These are phyloP conservation scores for Taiwanofungus camphoratus DNA, from an alignment of 1,284 basidiomycete species.

Conservation along the genomic window DNA sequence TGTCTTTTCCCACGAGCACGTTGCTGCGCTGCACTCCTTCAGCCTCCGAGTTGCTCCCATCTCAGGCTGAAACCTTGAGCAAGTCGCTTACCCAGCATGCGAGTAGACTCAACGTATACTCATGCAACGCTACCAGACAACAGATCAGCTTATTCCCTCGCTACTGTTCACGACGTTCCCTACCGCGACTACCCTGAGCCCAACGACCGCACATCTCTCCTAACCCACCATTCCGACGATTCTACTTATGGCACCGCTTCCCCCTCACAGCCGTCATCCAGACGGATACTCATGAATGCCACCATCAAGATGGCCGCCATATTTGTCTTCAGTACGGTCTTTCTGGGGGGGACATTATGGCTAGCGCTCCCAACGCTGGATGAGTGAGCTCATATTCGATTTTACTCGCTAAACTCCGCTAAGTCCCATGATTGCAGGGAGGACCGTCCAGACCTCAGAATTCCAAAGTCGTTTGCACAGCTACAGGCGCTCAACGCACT, in stretches of 20 bases:
- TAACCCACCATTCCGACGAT: constrained; percentile 32
- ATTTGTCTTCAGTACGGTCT: constrained; percentile 62
- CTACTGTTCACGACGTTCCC: constrained; percentile 41
- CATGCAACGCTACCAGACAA: constrained; percentile 28
- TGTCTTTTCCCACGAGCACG: no score
- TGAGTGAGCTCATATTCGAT: constrained; percentile 44
- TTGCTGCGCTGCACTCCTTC: no score
- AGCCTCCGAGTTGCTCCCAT: no score
- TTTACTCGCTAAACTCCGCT: neutral
- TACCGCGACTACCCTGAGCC: constrained; percentile 8
- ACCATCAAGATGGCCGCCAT: constrained; percentile 78
- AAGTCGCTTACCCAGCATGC: no score
- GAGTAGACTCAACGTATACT: no score
- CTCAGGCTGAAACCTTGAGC: no score
- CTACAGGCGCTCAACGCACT: constrained; percentile 77
- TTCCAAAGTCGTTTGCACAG: constrained; percentile 81
- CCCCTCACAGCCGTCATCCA: constrained; percentile 37
- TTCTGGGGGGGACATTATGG: constrained; percentile 74
- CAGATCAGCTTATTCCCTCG: constrained; percentile 60
- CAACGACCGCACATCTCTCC: constrained; percentile 26
- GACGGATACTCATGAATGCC: constrained; percentile 63
- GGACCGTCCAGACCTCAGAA: constrained; percentile 68
- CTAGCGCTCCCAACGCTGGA: constrained; percentile 76
- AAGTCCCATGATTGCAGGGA: constrained; percentile 36
- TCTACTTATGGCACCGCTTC: constrained; percentile 47